phyloP scores from a whole-genome alignment of 2,329 filamentous ascomycete genomes.

The Ophiostoma novo-ulmi region DNA sequence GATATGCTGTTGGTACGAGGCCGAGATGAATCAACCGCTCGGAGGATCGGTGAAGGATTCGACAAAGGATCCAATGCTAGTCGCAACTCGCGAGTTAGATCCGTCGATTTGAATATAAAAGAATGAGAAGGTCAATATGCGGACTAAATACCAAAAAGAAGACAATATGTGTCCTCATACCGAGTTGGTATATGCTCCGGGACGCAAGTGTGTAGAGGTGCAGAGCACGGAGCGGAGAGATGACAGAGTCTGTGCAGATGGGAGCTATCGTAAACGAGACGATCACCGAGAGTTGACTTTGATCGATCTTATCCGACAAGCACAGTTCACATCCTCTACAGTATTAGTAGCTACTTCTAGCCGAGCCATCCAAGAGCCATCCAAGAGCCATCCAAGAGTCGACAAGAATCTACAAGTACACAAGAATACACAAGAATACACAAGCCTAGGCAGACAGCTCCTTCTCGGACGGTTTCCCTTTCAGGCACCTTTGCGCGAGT shows the following conservation, averaged over 20 bases:
- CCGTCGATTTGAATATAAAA: background rate
- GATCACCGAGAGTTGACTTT: background rate
- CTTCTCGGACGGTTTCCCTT: background rate
- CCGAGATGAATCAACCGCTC: background rate
- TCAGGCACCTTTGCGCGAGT: background rate
- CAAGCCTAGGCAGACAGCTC: background rate
- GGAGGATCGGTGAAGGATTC: background rate
- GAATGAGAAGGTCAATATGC: background rate
- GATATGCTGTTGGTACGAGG: background rate
- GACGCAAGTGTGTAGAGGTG: background rate
- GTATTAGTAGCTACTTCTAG: no score
- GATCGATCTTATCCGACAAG: no score
- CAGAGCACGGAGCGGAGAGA: background rate
- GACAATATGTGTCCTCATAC: background rate
- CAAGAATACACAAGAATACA: background rate
- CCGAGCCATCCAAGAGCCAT: no score
- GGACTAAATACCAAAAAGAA: background rate
- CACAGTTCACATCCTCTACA: no score
- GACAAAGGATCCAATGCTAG: background rate
- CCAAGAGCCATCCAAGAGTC: no score
- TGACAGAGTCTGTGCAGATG: background rate
- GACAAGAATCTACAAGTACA: background rate
- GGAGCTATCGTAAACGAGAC: background rate
- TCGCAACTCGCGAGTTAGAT: background rate
- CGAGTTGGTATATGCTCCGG: constrained; percentile 2